These are phyloP conservation scores for Scalesia atractyloides DNA, from an alignment of 129 eudicot species.

Conservation along the genomic window DNA sequence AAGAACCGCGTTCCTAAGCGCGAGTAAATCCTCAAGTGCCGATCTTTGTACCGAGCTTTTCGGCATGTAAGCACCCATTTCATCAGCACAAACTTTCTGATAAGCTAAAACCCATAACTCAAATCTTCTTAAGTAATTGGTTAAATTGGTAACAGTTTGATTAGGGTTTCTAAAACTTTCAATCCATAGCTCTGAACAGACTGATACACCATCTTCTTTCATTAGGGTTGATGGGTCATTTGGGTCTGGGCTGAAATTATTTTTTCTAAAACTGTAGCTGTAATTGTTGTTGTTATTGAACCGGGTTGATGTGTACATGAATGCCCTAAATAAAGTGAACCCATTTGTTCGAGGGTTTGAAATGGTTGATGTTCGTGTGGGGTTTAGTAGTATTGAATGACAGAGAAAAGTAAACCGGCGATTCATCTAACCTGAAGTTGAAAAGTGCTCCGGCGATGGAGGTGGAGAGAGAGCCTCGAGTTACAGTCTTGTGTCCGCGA, in stretches of 20 bases:
- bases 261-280: constrained; percentile 22
- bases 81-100: constrained; percentile 84
- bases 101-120: constrained; percentile 92
- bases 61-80: constrained; percentile 75
- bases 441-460: constrained; percentile 16
- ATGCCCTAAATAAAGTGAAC: constrained; percentile 39
- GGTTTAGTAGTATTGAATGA: constrained; percentile 37
- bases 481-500: not conserved
- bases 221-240: constrained; percentile 78
- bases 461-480: constrained; percentile 14
- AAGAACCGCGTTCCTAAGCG: constrained; percentile 79
- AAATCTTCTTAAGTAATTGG: constrained; percentile 61
- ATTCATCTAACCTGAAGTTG: constrained; percentile 48
- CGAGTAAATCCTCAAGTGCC: constrained; percentile 66
- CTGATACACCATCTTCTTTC: constrained; percentile 84
- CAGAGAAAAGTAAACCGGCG: constrained; percentile 40
- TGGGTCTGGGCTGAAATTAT: constrained; percentile 38
- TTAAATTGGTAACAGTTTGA: constrained; percentile 56
- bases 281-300: constrained; percentile 17
- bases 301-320: constrained; percentile 48
- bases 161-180: constrained; percentile 67
- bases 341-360: constrained; percentile 33
- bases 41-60: constrained; percentile 63
- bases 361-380: not conserved
- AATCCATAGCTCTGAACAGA: constrained; percentile 79